Base-by-base conservation (phyloP, 495 filamentous ascomycete species). In the Ascodesmis nigricans region DNA sequence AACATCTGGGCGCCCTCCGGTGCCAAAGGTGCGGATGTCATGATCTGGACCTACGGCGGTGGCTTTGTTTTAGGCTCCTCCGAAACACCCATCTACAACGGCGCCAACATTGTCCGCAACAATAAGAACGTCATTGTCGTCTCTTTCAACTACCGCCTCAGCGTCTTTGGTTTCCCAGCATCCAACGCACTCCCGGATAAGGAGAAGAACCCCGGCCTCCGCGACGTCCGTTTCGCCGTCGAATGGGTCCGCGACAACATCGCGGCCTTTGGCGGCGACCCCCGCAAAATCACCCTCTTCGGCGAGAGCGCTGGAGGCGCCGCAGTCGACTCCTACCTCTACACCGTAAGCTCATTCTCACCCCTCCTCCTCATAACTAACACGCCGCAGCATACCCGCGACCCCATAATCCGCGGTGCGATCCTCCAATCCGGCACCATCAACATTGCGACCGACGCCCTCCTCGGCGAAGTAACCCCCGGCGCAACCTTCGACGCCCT, bases 161-260 rank as follows among this genome's bases (percentile, higher is more conserved):
- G 71, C 47, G 64, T 76, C 38, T 71, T 74, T 42, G 64, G 67
- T 15, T 73, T 67, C 29, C 66, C 69, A 15, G 60, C 48, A 20
- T 27, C 43, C 16, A 42, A 36, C 15, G 20, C 38, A 16, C 15
- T 42, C 28, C 45, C 42, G 4, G 24, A 44, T 1, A 33, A 41
- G n/a, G 30, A 39, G 0, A 50, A 55, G 34, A 71, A 67, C 39
- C 55, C 67, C 7, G 73, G 71, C 1, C 58, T 70, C 2, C 62
- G 74, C 19, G 73, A 79, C 53, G 69, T 78, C 50, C 62, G 69
- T 15, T 59, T 74, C 48, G 69, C 62, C 3, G 59, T 74, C 11
- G 61, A 71, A 41, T 75, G 68, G 63, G 62, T 76, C 0, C 59
- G 66, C 19, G 62, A 66, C 39, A 77, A 78, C 43, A 74, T 78